These are phyloP conservation scores for Mycena belliarum DNA, from an alignment of 768 basidiomycete species.

Conservation along the genomic window DNA sequence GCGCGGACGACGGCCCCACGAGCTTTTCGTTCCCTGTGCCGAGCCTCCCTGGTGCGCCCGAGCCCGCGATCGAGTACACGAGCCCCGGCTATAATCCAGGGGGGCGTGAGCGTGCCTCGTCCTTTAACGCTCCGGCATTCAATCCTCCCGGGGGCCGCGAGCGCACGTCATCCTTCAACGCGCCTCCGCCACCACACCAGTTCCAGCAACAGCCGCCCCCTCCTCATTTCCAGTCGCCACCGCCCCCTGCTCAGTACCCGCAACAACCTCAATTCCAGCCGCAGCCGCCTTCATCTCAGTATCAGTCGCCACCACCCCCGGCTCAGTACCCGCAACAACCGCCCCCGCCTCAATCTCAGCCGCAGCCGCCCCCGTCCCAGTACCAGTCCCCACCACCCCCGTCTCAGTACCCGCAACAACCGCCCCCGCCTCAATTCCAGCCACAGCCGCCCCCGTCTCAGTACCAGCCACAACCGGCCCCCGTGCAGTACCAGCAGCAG, in stretches of 20 bases:
- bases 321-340: too few species aligned
- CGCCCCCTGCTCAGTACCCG: too few species aligned
- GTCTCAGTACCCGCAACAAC: too few species aligned
- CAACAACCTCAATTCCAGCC: slow-evolving; percentile 23
- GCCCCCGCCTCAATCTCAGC: background rate
- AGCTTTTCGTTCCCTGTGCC: slow-evolving; percentile 36
- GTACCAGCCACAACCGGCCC: too few species aligned
- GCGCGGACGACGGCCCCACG: slow-evolving; percentile 9
- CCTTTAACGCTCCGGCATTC: background rate
- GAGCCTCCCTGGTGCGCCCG: slow-evolving; percentile 11
- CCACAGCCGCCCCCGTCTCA: slow-evolving; percentile 18
- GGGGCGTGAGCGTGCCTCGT: background rate
- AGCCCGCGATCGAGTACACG: slow-evolving; percentile 7
- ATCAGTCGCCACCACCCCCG: too few species aligned
- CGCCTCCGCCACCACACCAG: slow-evolving; percentile 4
- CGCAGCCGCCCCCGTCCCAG: too few species aligned
- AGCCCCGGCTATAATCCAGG: background rate
- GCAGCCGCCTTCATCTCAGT: too few species aligned
- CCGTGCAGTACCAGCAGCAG: too few species aligned
- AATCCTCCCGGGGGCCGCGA: too few species aligned
- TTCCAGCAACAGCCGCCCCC: slow-evolving; percentile 3
- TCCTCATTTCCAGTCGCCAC: slow-evolving; percentile 9
- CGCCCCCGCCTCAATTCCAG: background rate
- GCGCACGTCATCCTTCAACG: background rate
- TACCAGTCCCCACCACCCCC: too few species aligned